Evolutionary conservation across 2,329 filamentous ascomycete species (phyloP).

Genomic region (Penicillium sp.): DNA sequence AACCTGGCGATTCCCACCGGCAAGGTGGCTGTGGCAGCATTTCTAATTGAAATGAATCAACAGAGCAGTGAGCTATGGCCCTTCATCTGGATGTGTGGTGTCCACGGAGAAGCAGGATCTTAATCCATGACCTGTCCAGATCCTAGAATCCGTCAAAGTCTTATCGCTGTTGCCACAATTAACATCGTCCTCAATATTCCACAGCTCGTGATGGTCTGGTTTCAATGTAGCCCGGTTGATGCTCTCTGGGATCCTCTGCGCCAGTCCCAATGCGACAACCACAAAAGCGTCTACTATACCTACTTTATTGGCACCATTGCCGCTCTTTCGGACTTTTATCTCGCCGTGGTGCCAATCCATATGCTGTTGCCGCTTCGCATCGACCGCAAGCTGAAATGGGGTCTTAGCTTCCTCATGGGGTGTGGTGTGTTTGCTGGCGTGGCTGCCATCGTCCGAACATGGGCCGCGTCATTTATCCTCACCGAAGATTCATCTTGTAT

Average conservation of each 20-base stretch:
- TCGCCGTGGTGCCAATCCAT: constrained; percentile 19
- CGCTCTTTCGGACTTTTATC: constrained; percentile 20
- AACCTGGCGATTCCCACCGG: constrained; percentile 23
- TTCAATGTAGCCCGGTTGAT: constrained; percentile 17
- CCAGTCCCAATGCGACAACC: constrained; percentile 16
- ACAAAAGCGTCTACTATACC: constrained; percentile 19
- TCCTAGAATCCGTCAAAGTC: constrained; percentile 18
- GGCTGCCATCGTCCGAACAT: constrained; percentile 21
- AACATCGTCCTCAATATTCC: constrained; percentile 22
- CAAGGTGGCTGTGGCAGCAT: constrained; percentile 21
- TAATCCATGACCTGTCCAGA: constrained; percentile 7
- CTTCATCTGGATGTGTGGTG: neutral
- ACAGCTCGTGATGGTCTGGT: constrained; percentile 18
- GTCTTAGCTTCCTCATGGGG: constrained; percentile 22
- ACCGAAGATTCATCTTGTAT: constrained; percentile 20
- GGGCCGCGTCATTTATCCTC: constrained; percentile 21
- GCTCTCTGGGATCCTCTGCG: constrained; percentile 19
- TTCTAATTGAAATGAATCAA: constrained; percentile 23
- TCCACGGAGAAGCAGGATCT: neutral
- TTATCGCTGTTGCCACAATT: constrained; percentile 14
- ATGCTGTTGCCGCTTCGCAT: constrained; percentile 18
- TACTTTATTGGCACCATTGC: constrained; percentile 21
- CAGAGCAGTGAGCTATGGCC: constrained; percentile 17
- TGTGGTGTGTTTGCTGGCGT: constrained; percentile 22
- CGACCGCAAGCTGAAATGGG: constrained; percentile 23